Percentiles rank a stretch among this genome's conserved stretches.
Conservation (phyloP, 139 green algal genomes). For the Raphidocelis subcapitata region DNA sequence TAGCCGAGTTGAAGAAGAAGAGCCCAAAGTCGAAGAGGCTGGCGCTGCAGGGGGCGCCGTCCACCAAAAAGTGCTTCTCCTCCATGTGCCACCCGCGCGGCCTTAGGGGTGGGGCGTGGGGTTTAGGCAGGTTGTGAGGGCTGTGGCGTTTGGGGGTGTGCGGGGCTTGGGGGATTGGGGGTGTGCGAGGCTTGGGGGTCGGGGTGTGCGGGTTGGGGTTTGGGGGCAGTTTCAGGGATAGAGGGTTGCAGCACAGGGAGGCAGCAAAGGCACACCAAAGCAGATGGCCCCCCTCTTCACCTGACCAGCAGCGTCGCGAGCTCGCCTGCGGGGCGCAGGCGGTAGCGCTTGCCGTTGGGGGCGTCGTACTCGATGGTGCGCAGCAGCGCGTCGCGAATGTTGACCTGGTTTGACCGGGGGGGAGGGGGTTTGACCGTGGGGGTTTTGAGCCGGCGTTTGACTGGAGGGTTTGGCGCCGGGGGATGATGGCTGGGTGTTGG, state of each 20-base stretch:
- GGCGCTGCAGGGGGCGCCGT: conserved; percentile 61
- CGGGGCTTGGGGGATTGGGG: neutral
- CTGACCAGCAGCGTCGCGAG: conserved; percentile 52
- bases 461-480: no score
- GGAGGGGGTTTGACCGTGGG: no score
- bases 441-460: no score
- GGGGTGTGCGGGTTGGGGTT: no score
- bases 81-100: conserved; percentile 85
- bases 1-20: conserved; percentile 93
- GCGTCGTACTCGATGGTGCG: conserved; percentile 60
- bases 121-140: neutral
- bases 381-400: conserved; percentile 64
- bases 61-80: conserved; percentile 81
- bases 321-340: conserved; percentile 45
- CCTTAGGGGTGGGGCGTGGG: conserved; percentile 15
- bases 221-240: neutral
- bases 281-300: conserved; percentile 7
- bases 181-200: neutral
- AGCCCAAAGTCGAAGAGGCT: conserved; percentile 87
- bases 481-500: no score
- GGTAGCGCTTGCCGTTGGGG: conserved; percentile 10
- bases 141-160: neutral
- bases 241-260: neutral
- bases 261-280: neutral
- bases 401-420: no score